Base-by-base conservation (phyloP, 2,329 filamentous ascomycete genomes). In the Pseudopyrenochaeta lycopersici region DNA sequence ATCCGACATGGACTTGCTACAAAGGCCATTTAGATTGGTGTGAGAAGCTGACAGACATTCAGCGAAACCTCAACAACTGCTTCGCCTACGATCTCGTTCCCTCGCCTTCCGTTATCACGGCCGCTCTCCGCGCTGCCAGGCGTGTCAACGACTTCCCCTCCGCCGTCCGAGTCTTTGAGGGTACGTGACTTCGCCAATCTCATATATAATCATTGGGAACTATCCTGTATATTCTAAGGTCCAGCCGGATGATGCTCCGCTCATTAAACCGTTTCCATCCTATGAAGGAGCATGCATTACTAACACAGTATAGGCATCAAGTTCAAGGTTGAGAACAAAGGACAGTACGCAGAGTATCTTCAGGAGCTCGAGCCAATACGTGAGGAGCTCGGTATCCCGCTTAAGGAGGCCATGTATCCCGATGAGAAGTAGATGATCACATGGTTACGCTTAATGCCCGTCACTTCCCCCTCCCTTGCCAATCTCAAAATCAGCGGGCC, bases 41-140 rank as follows among this genome's bases (percentile, higher is more conserved):
- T 41, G 58, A 12, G 30, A 15, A 46, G 45, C 65, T 74, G 50
- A 74, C 51, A 43, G 17, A 7, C 15, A 18, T 14, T 63, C 75
- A 92, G 86, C 91, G 92, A 80, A 97, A 97, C 84, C 85, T 97
- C 76, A 99, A 99, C 89, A 99, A 99, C 84, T 94, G 92, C 78
- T 99, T 99, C 82, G 95, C 95, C 76, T 99, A 99, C 89, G 95
- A 99, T 88, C 90, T 99, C 74, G 95, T 99, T 66, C 95, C 96
- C 75, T 95, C 94, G 39, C 88, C 94, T 63, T 88, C 91, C 68
- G 95, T 99, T 76, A 86, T 97, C 79, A 87, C 87, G 72, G 93
- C 95, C 72, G 95, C 95, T 63, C 87, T 99, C 72, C 92, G 90
- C 81, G 95, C 95, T 71, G 95, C 95, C 68, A 87, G 95, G 79